Base-by-base conservation (phyloP, 2,329 filamentous ascomycete genomes). In the Chrysoporthe deuterocubensis region DNA sequence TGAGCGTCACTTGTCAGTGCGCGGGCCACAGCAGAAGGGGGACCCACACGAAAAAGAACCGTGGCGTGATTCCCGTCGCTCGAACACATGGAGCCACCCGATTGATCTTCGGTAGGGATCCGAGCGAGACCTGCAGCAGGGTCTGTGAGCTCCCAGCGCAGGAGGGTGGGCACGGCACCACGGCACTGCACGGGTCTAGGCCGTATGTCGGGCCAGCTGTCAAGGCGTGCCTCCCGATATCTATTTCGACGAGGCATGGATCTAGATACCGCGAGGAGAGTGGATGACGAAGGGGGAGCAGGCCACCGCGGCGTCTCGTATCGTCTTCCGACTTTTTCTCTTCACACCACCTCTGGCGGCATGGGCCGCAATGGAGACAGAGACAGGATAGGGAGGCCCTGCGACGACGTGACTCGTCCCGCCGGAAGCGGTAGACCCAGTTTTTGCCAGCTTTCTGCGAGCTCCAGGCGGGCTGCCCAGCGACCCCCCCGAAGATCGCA, bases 11-110 rank as follows among this genome's bases (percentile, higher is more conserved):
- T 57, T 26, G 32, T 40, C 54, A 37, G 54, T 32, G 32, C 14
- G 16, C 18, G 18, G 54, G 56, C 56, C 32, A 40, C 34, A 42
- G 56, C 56, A 34, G 34, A 16, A 14, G 32, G 18, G 26, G 34
- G 61, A n/a, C n/a, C 61, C 61, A 63, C 37, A n/a, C 21, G 26
- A 63, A 56, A 64, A 56, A 62, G 43, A 40, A 18, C 14, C 43
- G 62, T 69, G 65, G 65, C 68, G 50, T 67, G 65, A 69, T 69
- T 65, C 52, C 58, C 37, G 64, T 54, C 26, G 9, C 34, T 5
- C 32, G 26, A n/a, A 42, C 16, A 64, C 34, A 61, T 62, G 21
- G 46, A 44, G 64, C 60, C 66, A 56, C 34, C 61, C 56, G 65
- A 48, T 26, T 54, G 34, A 48, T 57, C 11, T 54, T 67, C 68